Evolutionary conservation across 2,329 filamentous ascomycete genomes (phyloP).

Genomic region (Alternaria sp.): DNA sequence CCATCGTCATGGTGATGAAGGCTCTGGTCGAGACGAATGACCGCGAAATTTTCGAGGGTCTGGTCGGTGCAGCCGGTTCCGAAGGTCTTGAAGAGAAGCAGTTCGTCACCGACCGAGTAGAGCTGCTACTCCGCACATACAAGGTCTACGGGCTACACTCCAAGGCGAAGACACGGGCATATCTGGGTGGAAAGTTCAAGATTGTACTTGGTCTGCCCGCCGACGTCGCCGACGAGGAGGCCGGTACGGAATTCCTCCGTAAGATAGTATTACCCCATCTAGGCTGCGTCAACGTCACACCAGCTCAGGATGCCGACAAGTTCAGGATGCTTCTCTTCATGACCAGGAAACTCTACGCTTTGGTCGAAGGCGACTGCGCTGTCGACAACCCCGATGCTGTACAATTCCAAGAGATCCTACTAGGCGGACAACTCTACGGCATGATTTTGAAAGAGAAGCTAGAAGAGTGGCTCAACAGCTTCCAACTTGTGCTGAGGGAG

Average conservation of each 20-base stretch:
- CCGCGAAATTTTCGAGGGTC: slow-evolving; percentile 91
- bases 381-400: slow-evolving; percentile 96
- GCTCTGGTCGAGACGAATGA: slow-evolving; percentile 96
- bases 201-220: slow-evolving; percentile 84
- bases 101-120: slow-evolving; percentile 92
- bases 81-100: slow-evolving; percentile 81
- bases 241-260: slow-evolving; percentile 87
- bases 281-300: slow-evolving; percentile 82
- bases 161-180: slow-evolving; percentile 80
- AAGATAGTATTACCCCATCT: slow-evolving; percentile 92
- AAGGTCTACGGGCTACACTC: slow-evolving; percentile 87
- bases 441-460: slow-evolving; percentile 95
- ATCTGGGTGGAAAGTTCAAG: slow-evolving; percentile 89
- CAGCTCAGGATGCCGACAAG: slow-evolving; percentile 86
- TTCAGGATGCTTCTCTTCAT: slow-evolving; percentile 94
- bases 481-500: slow-evolving; percentile 60
- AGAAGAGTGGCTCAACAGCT: slow-evolving; percentile 83
- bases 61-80: slow-evolving; percentile 78
- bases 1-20: slow-evolving; percentile 95
- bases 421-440: slow-evolving; percentile 91
- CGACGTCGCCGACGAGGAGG: slow-evolving; percentile 85
- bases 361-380: slow-evolving; percentile 90
- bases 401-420: slow-evolving; percentile 92
- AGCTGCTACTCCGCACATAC: slow-evolving; percentile 90
- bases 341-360: slow-evolving; percentile 91